Evolutionary conservation across 345 rosid species (phyloP), one percentile per base, ranked within the genome.

Genomic region (Citrus sp.): DNA sequence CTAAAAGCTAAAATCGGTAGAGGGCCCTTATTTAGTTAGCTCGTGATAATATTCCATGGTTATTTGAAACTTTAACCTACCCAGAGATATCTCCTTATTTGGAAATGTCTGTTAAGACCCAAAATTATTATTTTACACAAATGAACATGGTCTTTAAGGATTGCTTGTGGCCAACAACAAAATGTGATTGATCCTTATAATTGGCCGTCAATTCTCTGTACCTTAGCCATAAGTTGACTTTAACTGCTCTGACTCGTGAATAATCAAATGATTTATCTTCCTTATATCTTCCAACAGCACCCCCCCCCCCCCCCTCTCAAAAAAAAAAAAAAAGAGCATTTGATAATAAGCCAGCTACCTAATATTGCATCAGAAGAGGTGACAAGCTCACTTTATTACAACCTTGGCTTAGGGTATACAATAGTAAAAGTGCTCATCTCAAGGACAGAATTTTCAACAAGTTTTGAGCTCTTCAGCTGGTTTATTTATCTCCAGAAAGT

Each of bases 391-490:
- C 51, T 3, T 46, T 46, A 46, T 46, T 46, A 46, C 51, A 46
- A 46, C 16, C 51, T 46, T 3, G 22, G 58, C 21, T 5, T 54
- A 54, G 5, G 22, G 7, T 18, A 18, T 18, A 42, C 14, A 42
- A 42, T 3, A 10, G 2, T 46, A 54, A 2, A 14, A 54, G 5
- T 18, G 7, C 28, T 25, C n/a, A 14, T 12, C 19, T 56, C 77
- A 77, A 25, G 85, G 82, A 14, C 82, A 85, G 67, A 87, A 89
- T 56, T 86, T 85, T 83, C 90, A 87, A 70, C 74, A 70, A 70
- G 79, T 81, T 80, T 89, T 86, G 79, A 86, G 87, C 77, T 89
- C 87, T 73, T 70, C 86, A 0, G 83, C 70, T 28, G 88, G 87
- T 77, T 84, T 77, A 24, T 81, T 54, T 54, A 18, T 54, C 86